Base-by-base conservation (phyloP, 805 yeast species). In the Metschnikowia drakensbergensis region DNA sequence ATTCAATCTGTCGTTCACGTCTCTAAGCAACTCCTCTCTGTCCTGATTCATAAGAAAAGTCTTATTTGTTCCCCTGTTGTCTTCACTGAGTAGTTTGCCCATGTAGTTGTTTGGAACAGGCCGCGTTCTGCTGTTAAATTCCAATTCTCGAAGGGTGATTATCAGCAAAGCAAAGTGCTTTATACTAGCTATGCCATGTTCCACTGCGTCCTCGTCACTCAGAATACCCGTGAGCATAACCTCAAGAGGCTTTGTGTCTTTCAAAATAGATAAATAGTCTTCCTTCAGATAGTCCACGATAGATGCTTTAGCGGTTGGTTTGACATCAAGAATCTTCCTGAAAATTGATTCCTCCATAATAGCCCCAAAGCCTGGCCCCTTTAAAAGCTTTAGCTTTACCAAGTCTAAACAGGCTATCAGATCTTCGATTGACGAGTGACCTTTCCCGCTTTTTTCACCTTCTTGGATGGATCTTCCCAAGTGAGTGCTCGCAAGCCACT, bases 381-480 rank as follows among this genome's bases (percentile, higher is more conserved):
- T 81, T 4, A 72, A 65, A 10, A 90, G 65, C 60, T 91, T 90
- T 54, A 82, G 57, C 56, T 86, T 82, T 1, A 87, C 79, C 43
- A 92, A 74, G 45, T 88, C 89, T 59, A 91, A 71, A 61, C 96
- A 88, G 0, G 96, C 83, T 28, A 64, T 64, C 9, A 96, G 86
- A 62, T 92, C 99, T 61, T 88, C 96, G 4, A 85, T 75, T 0
- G 98, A 86, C 46, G 91, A 86, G 65, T 92, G 98, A 13, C 77
- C 77, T 1, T 55, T 55, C 1, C 96, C 96, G 3, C 63, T 54
- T 3, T 50, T 55, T 26, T 74, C 75, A n/a, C 85, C 83, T 26
- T 67, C 67, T 64, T 94, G 98, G 45, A 92, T 92, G 0, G 64
- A 68, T 43, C 77, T 67, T 17, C 72, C 66, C 34, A 91, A 67